These are phyloP conservation scores for Rhododendron ferrugineum DNA, from an alignment of 148 eudicot species.

Conservation along the genomic window DNA sequence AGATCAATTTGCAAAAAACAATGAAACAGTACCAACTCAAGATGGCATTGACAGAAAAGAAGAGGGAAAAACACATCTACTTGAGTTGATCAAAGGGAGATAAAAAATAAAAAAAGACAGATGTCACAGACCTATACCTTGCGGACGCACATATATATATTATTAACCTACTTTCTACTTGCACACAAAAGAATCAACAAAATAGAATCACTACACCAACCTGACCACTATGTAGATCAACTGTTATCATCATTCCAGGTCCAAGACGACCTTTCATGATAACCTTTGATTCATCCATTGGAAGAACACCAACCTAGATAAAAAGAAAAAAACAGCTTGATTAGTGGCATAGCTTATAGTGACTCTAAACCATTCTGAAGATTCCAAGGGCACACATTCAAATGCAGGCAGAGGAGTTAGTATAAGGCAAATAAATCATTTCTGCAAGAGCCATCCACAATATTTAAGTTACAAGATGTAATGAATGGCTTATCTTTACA, in stretches of 20 bases:
- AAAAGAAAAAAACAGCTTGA: conserved; percentile 24
- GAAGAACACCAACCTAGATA: conserved; percentile 91
- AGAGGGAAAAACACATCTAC: neutral
- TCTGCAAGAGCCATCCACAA: neutral
- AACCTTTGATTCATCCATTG: conserved; percentile 93
- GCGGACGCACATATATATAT: neutral
- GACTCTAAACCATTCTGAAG: conserved; percentile 1
- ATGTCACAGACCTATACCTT: neutral
- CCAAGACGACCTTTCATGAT: conserved; percentile 97
- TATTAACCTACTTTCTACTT: conserved; percentile 1
- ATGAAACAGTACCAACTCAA: neutral
- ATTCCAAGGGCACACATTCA: neutral
- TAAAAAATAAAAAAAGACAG: neutral
- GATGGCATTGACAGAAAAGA: neutral
- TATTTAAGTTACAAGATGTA: neutral
- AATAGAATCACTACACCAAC: conserved; percentile 33
- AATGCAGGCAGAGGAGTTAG: neutral
- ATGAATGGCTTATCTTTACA: neutral
- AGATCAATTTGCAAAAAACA: neutral
- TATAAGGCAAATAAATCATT: neutral
- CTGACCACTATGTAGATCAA: conserved; percentile 87
- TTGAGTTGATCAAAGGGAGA: neutral
- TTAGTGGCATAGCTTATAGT: conserved; percentile 24
- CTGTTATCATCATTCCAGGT: conserved; percentile 99
- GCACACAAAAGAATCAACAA: neutral